These are phyloP conservation scores for Hydnum rufescens DNA, from an alignment of 768 basidiomycete genomes.

Conservation along the genomic window DNA sequence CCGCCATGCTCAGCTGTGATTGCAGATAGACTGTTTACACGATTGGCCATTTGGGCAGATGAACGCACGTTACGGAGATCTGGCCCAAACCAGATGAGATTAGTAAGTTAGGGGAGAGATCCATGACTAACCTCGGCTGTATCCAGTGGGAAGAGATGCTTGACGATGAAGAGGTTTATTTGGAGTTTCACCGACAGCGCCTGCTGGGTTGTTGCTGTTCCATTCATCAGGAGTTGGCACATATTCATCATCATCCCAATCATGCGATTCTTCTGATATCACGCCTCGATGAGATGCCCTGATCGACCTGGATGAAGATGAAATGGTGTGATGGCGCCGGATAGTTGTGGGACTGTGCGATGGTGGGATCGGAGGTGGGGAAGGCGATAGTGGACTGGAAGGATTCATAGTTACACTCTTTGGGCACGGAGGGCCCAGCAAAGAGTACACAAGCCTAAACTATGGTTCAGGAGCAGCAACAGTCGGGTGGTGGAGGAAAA, in stretches of 20 bases:
- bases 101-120: neutral
- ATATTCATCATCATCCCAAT: slow-evolving; percentile 41
- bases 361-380: neutral
- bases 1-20: slow-evolving; percentile 46
- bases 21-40: slow-evolving; percentile 59
- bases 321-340: slow-evolving; percentile 64
- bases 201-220: slow-evolving; percentile 45
- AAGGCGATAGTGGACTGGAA: neutral
- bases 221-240: slow-evolving; percentile 68
- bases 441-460: too few relatives aligned
- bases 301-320: slow-evolving; percentile 46
- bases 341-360: neutral
- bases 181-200: slow-evolving; percentile 53
- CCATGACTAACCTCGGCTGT: slow-evolving; percentile 38
- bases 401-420: too few relatives aligned
- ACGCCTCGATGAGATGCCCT: slow-evolving; percentile 39
- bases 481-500: too few relatives aligned
- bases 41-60: slow-evolving; percentile 33
- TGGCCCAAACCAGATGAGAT: slow-evolving; percentile 6
- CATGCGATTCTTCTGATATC: slow-evolving; percentile 42
- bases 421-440: too few relatives aligned
- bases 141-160: slow-evolving; percentile 60
- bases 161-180: slow-evolving; percentile 61
- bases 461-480: too few relatives aligned
- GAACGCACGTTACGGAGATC: slow-evolving; percentile 27